These are phyloP conservation scores for Dinochytrium kinnereticum DNA, from an alignment of 371 early-diverging fungal genomes.

Conservation along the genomic window DNA sequence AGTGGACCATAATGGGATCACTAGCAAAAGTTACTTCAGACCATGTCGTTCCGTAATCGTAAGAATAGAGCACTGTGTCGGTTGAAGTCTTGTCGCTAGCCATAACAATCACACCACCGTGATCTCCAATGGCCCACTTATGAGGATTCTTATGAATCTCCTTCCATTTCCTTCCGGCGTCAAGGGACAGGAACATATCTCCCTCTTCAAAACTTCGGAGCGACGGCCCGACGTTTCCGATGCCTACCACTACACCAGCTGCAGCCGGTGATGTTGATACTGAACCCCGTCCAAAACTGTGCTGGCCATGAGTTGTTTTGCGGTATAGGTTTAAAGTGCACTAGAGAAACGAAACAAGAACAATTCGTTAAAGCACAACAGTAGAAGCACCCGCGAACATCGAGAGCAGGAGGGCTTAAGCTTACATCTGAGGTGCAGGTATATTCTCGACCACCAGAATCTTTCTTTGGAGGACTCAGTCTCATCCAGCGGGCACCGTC, in stretches of 20 bases:
- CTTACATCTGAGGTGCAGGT: slow-evolving; percentile 20
- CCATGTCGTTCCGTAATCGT: slow-evolving; percentile 86
- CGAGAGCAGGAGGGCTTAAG: not conserved
- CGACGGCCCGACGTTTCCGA: slow-evolving; percentile 85
- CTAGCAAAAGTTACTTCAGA: slow-evolving; percentile 47
- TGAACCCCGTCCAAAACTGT: slow-evolving; percentile 16
- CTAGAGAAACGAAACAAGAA: slow-evolving; percentile 13
- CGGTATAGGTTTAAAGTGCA: slow-evolving; percentile 73
- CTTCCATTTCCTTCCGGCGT: slow-evolving; percentile 88
- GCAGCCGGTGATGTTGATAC: slow-evolving; percentile 67
- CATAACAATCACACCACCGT: slow-evolving; percentile 75
- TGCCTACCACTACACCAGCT: slow-evolving; percentile 88
- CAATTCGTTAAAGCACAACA: too few relatives aligned
- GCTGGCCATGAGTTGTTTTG: slow-evolving; percentile 13
- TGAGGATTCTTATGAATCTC: slow-evolving; percentile 80
- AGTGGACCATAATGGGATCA: slow-evolving; percentile 37
- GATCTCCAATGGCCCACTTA: slow-evolving; percentile 87
- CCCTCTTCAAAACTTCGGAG: slow-evolving; percentile 71
- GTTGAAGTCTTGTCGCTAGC: slow-evolving; percentile 77
- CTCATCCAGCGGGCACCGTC: slow-evolving; percentile 80
- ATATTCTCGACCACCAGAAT: slow-evolving; percentile 45
- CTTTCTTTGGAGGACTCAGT: slow-evolving; percentile 63
- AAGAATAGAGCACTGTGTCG: slow-evolving; percentile 62
- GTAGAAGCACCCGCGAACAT: too few relatives aligned
- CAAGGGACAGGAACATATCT: slow-evolving; percentile 85